phyloP scores from a whole-genome alignment of 371 early-diverging fungal species.

The Zychaea mexicana region DNA sequence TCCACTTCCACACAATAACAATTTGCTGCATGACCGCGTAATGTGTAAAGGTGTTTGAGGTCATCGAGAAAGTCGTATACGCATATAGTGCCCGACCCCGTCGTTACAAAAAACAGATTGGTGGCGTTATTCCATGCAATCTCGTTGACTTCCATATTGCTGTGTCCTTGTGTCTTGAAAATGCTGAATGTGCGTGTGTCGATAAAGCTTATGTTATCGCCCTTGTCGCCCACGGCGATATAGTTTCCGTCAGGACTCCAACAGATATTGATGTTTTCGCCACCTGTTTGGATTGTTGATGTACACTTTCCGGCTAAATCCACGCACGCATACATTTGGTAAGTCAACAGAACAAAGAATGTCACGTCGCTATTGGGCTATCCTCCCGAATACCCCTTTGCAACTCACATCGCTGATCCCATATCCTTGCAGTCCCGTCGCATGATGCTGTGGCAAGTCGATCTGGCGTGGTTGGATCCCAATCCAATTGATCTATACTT shows the following conservation, averaged over 20 bases:
- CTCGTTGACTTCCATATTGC: constrained; percentile 74
- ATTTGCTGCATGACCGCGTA: constrained; percentile 81
- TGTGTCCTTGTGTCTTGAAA: constrained; percentile 55
- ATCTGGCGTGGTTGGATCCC: constrained; percentile 81
- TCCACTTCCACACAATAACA: constrained; percentile 86
- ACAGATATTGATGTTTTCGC: constrained; percentile 87
- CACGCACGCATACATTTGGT: not conserved
- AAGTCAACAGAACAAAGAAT: no score
- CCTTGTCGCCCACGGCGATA: constrained; percentile 87
- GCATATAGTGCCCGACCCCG: constrained; percentile 76
- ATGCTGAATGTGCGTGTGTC: constrained; percentile 69
- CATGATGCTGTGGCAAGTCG: constrained; percentile 82
- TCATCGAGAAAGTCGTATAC: constrained; percentile 67
- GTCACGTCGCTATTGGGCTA: no score
- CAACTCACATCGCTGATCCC: constrained; percentile 90
- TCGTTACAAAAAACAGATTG: constrained; percentile 77
- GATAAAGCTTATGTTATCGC: constrained; percentile 76
- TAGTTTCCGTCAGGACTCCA: constrained; percentile 83
- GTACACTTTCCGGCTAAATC: constrained; percentile 66
- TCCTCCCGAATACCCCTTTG: no score
- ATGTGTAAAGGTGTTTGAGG: constrained; percentile 56
- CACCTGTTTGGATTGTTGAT: constrained; percentile 67
- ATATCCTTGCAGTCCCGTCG: constrained; percentile 84
- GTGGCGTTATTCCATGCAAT: constrained; percentile 82
- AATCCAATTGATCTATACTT: constrained; percentile 82